phyloP scores from a whole-genome alignment of 441 rosid genomes.

The Melastoma candidum region DNA sequence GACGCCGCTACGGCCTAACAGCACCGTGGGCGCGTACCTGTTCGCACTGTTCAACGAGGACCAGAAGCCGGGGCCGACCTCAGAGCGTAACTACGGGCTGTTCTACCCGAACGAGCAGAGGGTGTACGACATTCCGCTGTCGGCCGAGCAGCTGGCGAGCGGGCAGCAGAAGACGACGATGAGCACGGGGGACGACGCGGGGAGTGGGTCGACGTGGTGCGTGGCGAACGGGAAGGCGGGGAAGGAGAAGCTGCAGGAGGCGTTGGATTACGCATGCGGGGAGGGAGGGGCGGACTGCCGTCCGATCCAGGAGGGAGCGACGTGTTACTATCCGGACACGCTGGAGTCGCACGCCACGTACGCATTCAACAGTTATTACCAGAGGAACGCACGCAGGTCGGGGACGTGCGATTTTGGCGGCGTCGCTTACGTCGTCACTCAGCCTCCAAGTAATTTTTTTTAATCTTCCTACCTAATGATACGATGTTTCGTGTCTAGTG shows the following conservation, averaged over 20 bases:
- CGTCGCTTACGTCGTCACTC: constrained; percentile 51
- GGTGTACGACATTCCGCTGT: constrained; percentile 41
- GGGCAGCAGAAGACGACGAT: constrained; percentile 12
- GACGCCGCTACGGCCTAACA: constrained; percentile 46
- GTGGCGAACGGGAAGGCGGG: constrained; percentile 35
- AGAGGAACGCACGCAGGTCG: constrained; percentile 36
- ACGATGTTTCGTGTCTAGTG: too few relatives aligned
- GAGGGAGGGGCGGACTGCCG: constrained; percentile 57
- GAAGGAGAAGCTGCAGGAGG: constrained; percentile 35
- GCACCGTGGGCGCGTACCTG: constrained; percentile 37
- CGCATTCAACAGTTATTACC: constrained; percentile 63
- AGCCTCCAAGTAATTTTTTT: constrained; percentile 45
- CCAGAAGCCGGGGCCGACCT: constrained; percentile 48
- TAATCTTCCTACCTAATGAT: too few relatives aligned
- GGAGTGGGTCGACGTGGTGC: constrained; percentile 52
- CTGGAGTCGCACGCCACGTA: constrained; percentile 60
- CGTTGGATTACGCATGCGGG: constrained; percentile 54
- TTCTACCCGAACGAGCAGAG: constrained; percentile 43
- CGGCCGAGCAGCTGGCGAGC: constrained; percentile 10
- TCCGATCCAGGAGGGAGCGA: constrained; percentile 48
- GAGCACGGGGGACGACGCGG: constrained; percentile 17
- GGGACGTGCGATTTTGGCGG: constrained; percentile 57
- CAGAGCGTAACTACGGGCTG: constrained; percentile 57
- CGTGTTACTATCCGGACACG: constrained; percentile 41
- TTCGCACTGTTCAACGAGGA: constrained; percentile 64